phyloP scores from a whole-genome alignment of 306 rosid genomes.

The Hylodesmum podocarpum region DNA sequence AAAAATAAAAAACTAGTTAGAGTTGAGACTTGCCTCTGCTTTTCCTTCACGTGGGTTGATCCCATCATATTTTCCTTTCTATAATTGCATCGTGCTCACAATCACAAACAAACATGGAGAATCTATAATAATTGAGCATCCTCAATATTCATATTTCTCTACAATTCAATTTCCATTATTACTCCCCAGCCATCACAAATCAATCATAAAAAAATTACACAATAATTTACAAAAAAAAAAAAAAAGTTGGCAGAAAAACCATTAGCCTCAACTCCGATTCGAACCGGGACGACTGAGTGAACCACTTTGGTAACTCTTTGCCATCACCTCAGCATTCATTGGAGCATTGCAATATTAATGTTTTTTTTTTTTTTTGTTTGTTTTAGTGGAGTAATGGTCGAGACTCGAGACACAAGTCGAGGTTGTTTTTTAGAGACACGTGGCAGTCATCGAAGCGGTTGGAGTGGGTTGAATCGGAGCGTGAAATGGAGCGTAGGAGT shows the following conservation, averaged over 20 bases:
- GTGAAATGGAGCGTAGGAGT: conserved; percentile 56
- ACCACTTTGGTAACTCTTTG: conserved; percentile 37
- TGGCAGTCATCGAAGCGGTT: conserved; percentile 54
- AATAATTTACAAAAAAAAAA: not conserved
- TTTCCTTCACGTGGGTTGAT: conserved; percentile 46
- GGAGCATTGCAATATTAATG: conserved; percentile 22
- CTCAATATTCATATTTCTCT: conserved; percentile 11
- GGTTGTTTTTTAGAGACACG: conserved; percentile 38
- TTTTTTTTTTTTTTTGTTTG: not conserved
- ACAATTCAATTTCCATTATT: conserved; percentile 27
- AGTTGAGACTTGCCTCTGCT: not conserved
- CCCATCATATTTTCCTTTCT: not conserved
- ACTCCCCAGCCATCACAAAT: conserved; percentile 19
- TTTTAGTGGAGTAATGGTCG: conserved; percentile 57
- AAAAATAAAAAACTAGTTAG: no score
- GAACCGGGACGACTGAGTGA: conserved; percentile 84
- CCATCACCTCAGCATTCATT: conserved; percentile 71
- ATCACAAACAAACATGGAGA: not conserved
- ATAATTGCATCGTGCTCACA: conserved; percentile 18
- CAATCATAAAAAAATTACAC: conserved; percentile 34
- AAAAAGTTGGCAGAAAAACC: not conserved
- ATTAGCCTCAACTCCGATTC: conserved; percentile 38
- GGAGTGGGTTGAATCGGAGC: conserved; percentile 54
- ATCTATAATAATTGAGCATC: conserved; percentile 1
- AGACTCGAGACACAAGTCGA: conserved; percentile 67